Evolutionary conservation across 345 rosid genomes (phyloP), one percentile per base, ranked within the genome.

Genomic region (Jatropha curcas): DNA sequence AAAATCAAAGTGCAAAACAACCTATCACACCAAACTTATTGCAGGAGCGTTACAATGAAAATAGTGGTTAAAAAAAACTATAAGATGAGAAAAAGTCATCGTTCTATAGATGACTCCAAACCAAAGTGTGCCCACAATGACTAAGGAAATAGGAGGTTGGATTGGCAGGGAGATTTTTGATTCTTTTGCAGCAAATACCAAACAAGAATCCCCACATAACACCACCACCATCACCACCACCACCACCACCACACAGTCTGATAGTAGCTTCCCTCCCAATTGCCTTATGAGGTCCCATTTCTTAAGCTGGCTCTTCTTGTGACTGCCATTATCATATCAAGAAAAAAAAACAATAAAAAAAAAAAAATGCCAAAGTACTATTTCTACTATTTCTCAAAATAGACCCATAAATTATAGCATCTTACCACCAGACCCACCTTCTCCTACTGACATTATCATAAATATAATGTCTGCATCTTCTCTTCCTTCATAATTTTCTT

Each of bases 81-180:
- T 48, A 48, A 1, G 0, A 4, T 5, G 6, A 48, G 53, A 14
- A 46, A 48, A 2, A 48, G 20, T 4, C n/a, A 5, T 5, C 51
- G 1, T 19, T 75, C 66, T 55, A 74, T 11, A 65, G 63, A 68
- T 48, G 70, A 70, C 70, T 50, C 48, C 66, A 68, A 72, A 70
- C 61, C 61, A 70, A 70, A 70, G 72, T 65, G 80, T 71, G 83
- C 75, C 83, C 85, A 79, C 80, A 82, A 72, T 79, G 75, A 77
- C 77, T 63, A 60, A 53, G 41, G 37, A 73, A 17, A 48, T 3
- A 14, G 6, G 75, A 33, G 67, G 71, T 74, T 77, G 79, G 56
- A 72, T 63, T 41, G 70, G 81, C 74, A 67, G 81, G 2, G 56
- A 5, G 65, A 55, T 73, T 37, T 76, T 84, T 81, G 78, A 79